Base-by-base conservation (phyloP, 78 protist species). In the Goniomonas avonlea region DNA sequence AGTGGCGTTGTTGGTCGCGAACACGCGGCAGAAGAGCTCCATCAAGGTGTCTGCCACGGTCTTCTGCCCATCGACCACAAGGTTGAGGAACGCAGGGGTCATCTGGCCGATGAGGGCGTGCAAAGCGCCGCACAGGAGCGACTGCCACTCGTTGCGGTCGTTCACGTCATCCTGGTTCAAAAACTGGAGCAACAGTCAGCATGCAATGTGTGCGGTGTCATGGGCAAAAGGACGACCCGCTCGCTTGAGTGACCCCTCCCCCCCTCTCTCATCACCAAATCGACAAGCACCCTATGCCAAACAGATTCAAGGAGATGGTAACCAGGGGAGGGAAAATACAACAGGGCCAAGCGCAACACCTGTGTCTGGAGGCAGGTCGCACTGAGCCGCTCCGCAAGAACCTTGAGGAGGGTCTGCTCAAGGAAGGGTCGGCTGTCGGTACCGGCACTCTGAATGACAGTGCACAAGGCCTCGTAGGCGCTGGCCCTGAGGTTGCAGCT, bases 401-500 rank as follows among this genome's bases (percentile, higher is more conserved):
- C 21, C 21, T n/a, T 47, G 38, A 68, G 66, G 40, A 79, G 31
- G 27, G 39, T 27, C 55, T 76, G 81, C 23, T 0, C 32, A 5
- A 77, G 0, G 43, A 17, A 7, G 15, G 38, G 25, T 21, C 1
- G 0, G n/a, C 45, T 53, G 74, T 79, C 77, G 18, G 7, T 0
- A 17, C 77, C 83, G 23, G 69, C 43, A 27, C 23, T 35, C 38
- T 53, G 2, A 43, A 78, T 17, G 61, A 63, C 5, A 23, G 32
- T 35, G 68, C 59, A 58, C 37, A 92, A 31, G 25, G 93, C 86
- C 73, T 75, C 91, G 86, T 86, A 92, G 4, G 90, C 91, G 21
- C 80, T 41, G 39, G n/a, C 17, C 31, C 88, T 82, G 37, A 91
- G 81, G 53, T 86, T 78, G 53, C 29, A 25, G 41, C 87, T 70